Conservation (phyloP, 345 rosid species). For the Eucalyptus polybractea region DNA sequence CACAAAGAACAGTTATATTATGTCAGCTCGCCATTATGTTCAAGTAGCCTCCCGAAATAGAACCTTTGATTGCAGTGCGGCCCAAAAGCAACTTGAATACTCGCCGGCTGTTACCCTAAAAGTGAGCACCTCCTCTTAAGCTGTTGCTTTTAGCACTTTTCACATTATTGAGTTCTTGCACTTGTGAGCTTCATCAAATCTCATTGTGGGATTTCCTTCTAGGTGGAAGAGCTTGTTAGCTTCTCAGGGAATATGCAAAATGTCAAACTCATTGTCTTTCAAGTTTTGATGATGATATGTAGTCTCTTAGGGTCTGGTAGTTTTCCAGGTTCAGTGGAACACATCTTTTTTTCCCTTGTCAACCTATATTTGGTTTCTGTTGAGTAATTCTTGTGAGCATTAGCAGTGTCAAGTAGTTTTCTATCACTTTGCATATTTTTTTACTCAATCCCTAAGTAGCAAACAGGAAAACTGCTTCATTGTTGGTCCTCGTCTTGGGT, state of each 20-base stretch:
- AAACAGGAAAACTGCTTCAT: neutral
- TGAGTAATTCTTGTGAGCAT: neutral
- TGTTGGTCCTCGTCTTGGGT: neutral
- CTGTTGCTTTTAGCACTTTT: neutral
- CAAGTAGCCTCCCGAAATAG: constrained; percentile 57
- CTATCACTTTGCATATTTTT: neutral
- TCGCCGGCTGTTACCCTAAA: constrained; percentile 51
- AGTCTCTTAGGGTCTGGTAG: neutral
- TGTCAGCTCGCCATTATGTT: constrained; percentile 35
- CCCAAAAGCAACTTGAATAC: constrained; percentile 62
- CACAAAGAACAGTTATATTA: constrained; percentile 13
- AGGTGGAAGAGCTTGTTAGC: neutral
- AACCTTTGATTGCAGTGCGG: constrained; percentile 77
- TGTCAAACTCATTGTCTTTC: neutral
- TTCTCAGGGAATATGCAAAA: neutral
- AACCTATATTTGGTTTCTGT: neutral
- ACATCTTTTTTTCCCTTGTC: neutral
- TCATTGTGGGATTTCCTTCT: neutral
- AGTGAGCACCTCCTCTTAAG: constrained; percentile 22
- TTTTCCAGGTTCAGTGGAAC: neutral
- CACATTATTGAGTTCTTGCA: neutral
- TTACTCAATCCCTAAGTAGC: neutral
- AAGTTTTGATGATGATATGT: neutral
- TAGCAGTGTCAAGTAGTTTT: neutral
- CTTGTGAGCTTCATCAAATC: neutral